Base-by-base conservation (phyloP, 371 early-diverging fungal genomes). In the Coemansia sp. region DNA sequence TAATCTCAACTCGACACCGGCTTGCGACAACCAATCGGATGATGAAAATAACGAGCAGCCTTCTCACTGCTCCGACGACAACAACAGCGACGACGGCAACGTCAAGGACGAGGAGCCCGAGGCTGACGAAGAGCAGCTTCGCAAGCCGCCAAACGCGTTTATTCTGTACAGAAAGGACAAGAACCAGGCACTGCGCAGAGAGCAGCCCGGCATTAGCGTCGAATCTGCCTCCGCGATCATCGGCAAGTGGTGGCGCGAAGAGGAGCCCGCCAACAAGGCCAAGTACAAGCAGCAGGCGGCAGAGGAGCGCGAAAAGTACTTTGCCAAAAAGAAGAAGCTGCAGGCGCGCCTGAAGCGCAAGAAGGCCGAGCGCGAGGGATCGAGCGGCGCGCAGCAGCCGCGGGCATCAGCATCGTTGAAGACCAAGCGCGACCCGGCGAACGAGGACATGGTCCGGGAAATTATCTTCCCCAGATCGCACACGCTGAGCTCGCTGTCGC, bases 81-180 rank as follows among this genome's bases (percentile, higher is more conserved):
- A 54, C 11, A 10, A 38, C 39, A 38, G 48, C 31, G 30, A 58
- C 35, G 35, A 47, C 16, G 48, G 2, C 5, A 47, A 16, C 26
- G 48, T 20, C 30, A 55, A 32, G 13, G 48, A 32, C 42, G 65
- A 41, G 30, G 51, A 56, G 36, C 14, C 38, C 6, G 49, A 49
- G 4, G 38, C n/a, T 9, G n/a, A n/a, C 5, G 7, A n/a, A 56
- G 32, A 50, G 48, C 39, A 63, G 34, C 61, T 72, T 30, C 70
- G 65, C 57, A 72, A 72, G 51, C 73, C 73, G 26, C 57, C 60
- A 13, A 72, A 72, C 11, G 68, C 68, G 20, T 72, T 72, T 47
- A 72, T 72, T 14, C 41, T 68, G 32, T 72, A 72, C 50, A 54
- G 73, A 31, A 45, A 45, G 13, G 55, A 53, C 26, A 64, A 48